phyloP scores from a whole-genome alignment of 2,329 filamentous ascomycete species.

The Pseudogymnoascus sp. region DNA sequence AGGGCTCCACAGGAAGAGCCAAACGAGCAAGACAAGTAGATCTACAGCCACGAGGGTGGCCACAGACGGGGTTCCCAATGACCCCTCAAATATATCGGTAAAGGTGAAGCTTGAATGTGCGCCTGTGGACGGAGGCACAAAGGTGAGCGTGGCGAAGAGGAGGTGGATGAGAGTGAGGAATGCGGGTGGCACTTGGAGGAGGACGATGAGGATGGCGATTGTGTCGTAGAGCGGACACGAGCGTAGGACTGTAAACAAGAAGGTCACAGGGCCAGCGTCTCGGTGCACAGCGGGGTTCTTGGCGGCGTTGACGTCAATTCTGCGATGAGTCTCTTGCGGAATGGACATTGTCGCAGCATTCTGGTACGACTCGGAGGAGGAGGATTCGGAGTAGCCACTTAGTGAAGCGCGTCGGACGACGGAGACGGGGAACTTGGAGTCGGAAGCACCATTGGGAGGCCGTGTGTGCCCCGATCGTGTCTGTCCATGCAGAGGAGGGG shows the following conservation, averaged over 20 bases:
- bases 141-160: conserved; percentile 85
- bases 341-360: conserved; percentile 32
- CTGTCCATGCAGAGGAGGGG: conserved; percentile 31
- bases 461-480: conserved; percentile 15
- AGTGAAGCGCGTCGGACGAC: conserved; percentile 40
- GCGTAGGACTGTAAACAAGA: conserved; percentile 77
- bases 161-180: conserved; percentile 84
- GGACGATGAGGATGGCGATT: conserved; percentile 89
- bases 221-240: conserved; percentile 90
- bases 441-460: conserved; percentile 19
- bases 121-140: conserved; percentile 75
- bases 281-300: conserved; percentile 61
- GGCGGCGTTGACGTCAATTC: conserved; percentile 61
- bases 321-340: conserved; percentile 46
- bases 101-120: conserved; percentile 64
- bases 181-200: conserved; percentile 84
- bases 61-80: conserved; percentile 75
- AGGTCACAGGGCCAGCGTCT: conserved; percentile 62
- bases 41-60: conserved; percentile 81
- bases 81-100: conserved; percentile 84
- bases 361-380: conserved; percentile 40
- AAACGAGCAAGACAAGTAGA: conserved; percentile 70
- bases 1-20: conserved; percentile 80
- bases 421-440: conserved; percentile 23
- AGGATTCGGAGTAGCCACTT: conserved; percentile 47